phyloP scores from a whole-genome alignment of 305 asterid genomes.

The Coffea humblotiana region DNA sequence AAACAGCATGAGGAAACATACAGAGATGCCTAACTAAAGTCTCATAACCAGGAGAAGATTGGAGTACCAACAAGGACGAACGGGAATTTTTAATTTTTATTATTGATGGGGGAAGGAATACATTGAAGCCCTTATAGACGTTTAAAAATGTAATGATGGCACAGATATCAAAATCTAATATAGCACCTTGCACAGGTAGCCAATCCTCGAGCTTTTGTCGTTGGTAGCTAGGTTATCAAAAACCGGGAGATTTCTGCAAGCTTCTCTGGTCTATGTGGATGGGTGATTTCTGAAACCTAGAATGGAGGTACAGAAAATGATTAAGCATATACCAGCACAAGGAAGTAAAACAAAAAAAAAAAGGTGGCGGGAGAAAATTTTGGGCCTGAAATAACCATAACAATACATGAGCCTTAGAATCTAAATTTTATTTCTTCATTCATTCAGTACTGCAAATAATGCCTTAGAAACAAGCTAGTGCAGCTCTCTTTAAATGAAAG shows the following conservation, averaged over 20 bases:
- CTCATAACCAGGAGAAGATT: background rate
- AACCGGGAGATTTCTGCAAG: constrained; percentile 26
- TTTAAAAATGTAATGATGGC: background rate
- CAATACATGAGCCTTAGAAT: background rate
- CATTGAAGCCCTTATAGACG: constrained; percentile 11
- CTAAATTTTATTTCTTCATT: too few relatives aligned
- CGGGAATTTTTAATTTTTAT: background rate
- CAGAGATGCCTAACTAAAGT: background rate
- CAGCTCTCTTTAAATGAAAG: constrained; percentile 14
- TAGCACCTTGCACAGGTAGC: constrained; percentile 69
- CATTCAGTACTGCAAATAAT: background rate
- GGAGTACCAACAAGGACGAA: background rate
- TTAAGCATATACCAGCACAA: background rate
- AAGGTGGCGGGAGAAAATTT: background rate
- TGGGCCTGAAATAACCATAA: background rate
- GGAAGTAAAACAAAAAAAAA: background rate
- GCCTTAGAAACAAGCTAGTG: background rate
- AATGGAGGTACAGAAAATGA: constrained; percentile 19
- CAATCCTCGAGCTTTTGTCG: constrained; percentile 79
- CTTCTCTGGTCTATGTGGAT: constrained; percentile 31
- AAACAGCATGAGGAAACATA: background rate
- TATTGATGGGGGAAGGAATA: background rate
- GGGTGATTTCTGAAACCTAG: constrained; percentile 49
- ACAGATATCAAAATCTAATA: background rate
- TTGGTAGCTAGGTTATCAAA: constrained; percentile 47